Evolutionary conservation across 371 early-diverging fungal species (phyloP).

Genomic region (Mucor plumbeus): DNA sequence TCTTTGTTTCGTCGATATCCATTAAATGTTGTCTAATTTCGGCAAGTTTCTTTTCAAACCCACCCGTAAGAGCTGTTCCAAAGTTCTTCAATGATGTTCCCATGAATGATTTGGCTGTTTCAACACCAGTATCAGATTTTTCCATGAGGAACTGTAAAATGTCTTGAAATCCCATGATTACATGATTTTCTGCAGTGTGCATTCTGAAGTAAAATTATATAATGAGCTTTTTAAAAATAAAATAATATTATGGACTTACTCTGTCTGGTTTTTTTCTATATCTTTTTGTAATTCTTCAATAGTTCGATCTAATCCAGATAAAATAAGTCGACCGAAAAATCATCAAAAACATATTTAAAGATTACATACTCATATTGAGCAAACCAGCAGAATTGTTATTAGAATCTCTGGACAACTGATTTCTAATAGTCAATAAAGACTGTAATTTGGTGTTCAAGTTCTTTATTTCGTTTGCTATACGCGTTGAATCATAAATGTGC

Average conservation of each 20-base stretch:
- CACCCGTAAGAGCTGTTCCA: background rate
- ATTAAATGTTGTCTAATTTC: background rate
- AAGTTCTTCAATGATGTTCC: background rate
- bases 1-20: background rate
- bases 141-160: background rate
- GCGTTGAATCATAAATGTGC: constrained; percentile 17
- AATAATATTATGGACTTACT: background rate
- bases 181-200: background rate
- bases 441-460: constrained; percentile 1
- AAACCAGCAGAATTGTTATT: background rate
- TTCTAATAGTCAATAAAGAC: background rate
- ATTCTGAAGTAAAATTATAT: background rate
- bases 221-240: background rate
- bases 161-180: background rate
- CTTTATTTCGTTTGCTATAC: constrained; percentile 13
- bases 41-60: background rate
- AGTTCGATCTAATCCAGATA: background rate
- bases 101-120: background rate
- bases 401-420: background rate
- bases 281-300: constrained; percentile 1
- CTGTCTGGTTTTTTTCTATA: constrained; percentile 1
- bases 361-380: constrained; percentile 8
- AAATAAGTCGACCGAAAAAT: background rate
- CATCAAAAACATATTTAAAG: too few species aligned
- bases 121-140: background rate